Percentiles rank a stretch among this genome's conserved stretches.
Evolutionary conservation across 2,329 filamentous ascomycete species (phyloP).

Genomic region (Neofusicoccum ribis): DNA sequence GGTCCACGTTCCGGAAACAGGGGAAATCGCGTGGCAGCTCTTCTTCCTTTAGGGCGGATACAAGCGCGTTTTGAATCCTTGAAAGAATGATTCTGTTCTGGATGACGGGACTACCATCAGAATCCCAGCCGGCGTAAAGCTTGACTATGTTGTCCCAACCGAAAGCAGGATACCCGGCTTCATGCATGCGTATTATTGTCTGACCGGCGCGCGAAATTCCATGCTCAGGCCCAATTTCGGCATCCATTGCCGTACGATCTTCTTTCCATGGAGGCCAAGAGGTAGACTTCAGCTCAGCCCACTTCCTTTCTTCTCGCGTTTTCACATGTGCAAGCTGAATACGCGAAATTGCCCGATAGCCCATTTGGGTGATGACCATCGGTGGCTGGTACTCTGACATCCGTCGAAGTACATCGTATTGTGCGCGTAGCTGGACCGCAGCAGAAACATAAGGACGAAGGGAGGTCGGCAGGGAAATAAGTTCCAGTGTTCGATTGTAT

Average conservation of each 20-base stretch:
- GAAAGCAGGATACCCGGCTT: slow-evolving; percentile 57
- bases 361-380: slow-evolving; percentile 56
- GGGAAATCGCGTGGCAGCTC: background rate
- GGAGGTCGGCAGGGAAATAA: slow-evolving; percentile 52
- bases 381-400: slow-evolving; percentile 58
- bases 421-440: slow-evolving; percentile 55
- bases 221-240: slow-evolving; percentile 56
- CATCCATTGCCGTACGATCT: slow-evolving; percentile 61
- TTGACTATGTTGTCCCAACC: slow-evolving; percentile 56
- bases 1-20: slow-evolving; percentile 14
- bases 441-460: slow-evolving; percentile 51
- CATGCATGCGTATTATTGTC: slow-evolving; percentile 57
- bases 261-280: slow-evolving; percentile 69
- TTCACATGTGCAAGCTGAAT: slow-evolving; percentile 61
- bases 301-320: slow-evolving; percentile 56
- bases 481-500: slow-evolving; percentile 51
- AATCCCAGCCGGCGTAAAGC: slow-evolving; percentile 63
- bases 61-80: slow-evolving; percentile 21
- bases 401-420: slow-evolving; percentile 57
- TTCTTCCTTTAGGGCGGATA: slow-evolving; percentile 20
- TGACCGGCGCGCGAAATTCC: slow-evolving; percentile 59
- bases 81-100: slow-evolving; percentile 55
- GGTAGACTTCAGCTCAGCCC: slow-evolving; percentile 59
- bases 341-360: slow-evolving; percentile 57
- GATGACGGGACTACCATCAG: slow-evolving; percentile 62